phyloP scores from a whole-genome alignment of 306 rosid genomes.

The Medicago truncatula region MtrunA17r5.0-ANR NC_053047.1:34332501-34333000 shows the following conservation, averaged over 20 bases:
- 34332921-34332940: too few species aligned
- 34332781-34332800: neutral
- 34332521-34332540: constrained; percentile 49
- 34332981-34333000: neutral
- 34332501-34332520: constrained; percentile 59
- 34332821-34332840: too few species aligned
- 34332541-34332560: constrained; percentile 80
- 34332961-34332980: too few species aligned
- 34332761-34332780: too few species aligned
- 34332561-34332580: constrained; percentile 73
- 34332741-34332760: too few species aligned
- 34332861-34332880: too few species aligned
- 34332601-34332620: constrained; percentile 65
- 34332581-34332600: constrained; percentile 63
- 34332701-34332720: neutral
- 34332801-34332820: neutral
- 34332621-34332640: constrained; percentile 56
- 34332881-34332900: too few species aligned
- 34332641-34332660: constrained; percentile 62
- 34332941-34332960: too few species aligned
- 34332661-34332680: constrained; percentile 66
- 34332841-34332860: too few species aligned
- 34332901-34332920: too few species aligned
- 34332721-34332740: neutral
- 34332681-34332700: constrained; percentile 58